A percentile compares a stretch with the other conserved stretches of the same genome.
Conservation (phyloP, 176 grass and related monocot species). For the Zizania latifolia region DNA sequence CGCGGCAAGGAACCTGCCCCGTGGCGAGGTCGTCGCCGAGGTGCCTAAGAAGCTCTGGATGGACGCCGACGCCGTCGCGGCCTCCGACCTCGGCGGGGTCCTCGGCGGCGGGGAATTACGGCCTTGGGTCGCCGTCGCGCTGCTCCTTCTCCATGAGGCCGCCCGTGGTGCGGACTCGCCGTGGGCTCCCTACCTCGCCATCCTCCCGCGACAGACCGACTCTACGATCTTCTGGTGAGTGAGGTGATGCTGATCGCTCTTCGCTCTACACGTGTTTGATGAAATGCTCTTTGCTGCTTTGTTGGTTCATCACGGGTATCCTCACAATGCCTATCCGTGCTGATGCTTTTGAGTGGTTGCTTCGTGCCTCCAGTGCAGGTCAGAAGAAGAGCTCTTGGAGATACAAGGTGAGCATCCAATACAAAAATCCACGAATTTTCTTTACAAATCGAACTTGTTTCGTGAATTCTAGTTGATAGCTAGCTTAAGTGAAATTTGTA, state of each 20-base stretch:
- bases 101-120: slow-evolving; percentile 36
- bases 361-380: slow-evolving; percentile 70
- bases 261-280: not conserved
- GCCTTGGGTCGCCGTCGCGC: slow-evolving; percentile 52
- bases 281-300: not conserved
- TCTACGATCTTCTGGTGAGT: slow-evolving; percentile 76
- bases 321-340: not conserved
- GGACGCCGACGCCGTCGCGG: slow-evolving; percentile 51
- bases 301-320: not conserved
- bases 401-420: slow-evolving; percentile 61
- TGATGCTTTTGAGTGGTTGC: slow-evolving; percentile 18
- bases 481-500: not conserved
- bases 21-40: too few species aligned
- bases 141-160: slow-evolving; percentile 53
- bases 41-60: slow-evolving; percentile 69
- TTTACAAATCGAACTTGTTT: not conserved
- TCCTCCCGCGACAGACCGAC: slow-evolving; percentile 55
- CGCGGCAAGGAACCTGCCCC: too few species aligned
- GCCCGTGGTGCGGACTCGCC: slow-evolving; percentile 35
- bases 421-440: not conserved
- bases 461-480: not conserved
- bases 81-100: slow-evolving; percentile 49
- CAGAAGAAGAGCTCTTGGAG: slow-evolving; percentile 79
- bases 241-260: not conserved
- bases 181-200: slow-evolving; percentile 61